phyloP scores from a whole-genome alignment of 306 rosid species.

The Vigna nakashimae region DNA sequence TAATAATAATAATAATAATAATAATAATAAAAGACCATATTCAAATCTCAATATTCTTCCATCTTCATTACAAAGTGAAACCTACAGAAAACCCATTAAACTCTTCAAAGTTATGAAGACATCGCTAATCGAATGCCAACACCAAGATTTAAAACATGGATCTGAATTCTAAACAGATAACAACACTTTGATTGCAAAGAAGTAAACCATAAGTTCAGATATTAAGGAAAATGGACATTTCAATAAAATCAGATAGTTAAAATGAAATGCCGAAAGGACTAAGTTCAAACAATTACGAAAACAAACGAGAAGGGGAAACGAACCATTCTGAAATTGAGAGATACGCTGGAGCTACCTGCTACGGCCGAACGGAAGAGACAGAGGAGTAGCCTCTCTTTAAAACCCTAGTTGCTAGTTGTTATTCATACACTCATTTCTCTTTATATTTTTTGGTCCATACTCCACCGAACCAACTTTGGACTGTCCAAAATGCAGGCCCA shows the following conservation, averaged over 20 bases:
- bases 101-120: background rate
- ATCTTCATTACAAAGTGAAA: background rate
- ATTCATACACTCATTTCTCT: too few relatives aligned
- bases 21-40: background rate
- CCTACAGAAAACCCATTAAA: background rate
- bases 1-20: too few relatives aligned
- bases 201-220: background rate
- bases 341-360: background rate
- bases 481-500: background rate
- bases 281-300: background rate
- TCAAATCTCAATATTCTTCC: background rate
- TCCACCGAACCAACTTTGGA: background rate
- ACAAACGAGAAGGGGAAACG: background rate
- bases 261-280: background rate
- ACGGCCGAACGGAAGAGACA: background rate
- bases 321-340: background rate
- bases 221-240: background rate
- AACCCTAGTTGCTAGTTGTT: background rate
- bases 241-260: background rate
- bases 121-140: too few relatives aligned
- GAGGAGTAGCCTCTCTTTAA: background rate
- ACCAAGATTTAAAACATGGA: background rate
- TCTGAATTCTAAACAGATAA: slow-evolving; percentile 4
- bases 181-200: background rate
- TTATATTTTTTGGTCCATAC: background rate